phyloP scores from a whole-genome alignment of 2,329 filamentous ascomycete genomes.

The Aspergillus ibericus region DNA sequence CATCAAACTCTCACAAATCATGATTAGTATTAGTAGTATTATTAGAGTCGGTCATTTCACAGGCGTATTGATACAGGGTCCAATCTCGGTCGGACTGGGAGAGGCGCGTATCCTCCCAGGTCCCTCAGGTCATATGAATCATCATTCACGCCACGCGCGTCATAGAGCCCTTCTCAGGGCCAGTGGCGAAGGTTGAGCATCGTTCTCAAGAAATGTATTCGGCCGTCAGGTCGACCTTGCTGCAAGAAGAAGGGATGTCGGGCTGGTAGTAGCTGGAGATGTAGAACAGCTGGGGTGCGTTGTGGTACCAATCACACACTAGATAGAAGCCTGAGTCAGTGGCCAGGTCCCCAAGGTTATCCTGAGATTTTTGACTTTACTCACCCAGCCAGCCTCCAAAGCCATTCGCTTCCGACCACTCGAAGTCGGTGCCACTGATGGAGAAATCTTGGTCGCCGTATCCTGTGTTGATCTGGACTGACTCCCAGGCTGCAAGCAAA shows the following conservation, averaged over 20 bases:
- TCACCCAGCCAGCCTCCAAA: constrained; percentile 44
- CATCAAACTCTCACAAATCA: not conserved
- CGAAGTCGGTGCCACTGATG: constrained; percentile 27
- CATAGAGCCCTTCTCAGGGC: constrained; percentile 8
- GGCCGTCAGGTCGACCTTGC: constrained; percentile 31
- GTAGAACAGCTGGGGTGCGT: constrained; percentile 43
- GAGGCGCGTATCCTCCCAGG: not conserved
- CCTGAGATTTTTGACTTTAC: constrained; percentile 11
- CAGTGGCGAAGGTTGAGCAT: constrained; percentile 3
- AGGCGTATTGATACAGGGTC: constrained; percentile 8
- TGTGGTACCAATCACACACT: constrained; percentile 46
- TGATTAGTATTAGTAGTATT: not conserved
- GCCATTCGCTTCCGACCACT: constrained; percentile 30
- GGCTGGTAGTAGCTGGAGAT: constrained; percentile 25
- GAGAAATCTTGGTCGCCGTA: constrained; percentile 32
- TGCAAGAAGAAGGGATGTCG: constrained; percentile 35
- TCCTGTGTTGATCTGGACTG: constrained; percentile 38
- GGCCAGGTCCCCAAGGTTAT: not conserved
- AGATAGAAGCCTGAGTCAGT: constrained; percentile 4
- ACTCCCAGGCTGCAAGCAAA: constrained; percentile 34
- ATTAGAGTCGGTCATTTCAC: not conserved
- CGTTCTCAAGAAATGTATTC: constrained; percentile 25
- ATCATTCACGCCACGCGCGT: constrained; percentile 20
- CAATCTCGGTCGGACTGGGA: not conserved
- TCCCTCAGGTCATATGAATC: constrained; percentile 13